These are phyloP conservation scores for Annulohypoxylon nitens DNA, from an alignment of 495 filamentous ascomycete species.

Conservation along the genomic window DNA sequence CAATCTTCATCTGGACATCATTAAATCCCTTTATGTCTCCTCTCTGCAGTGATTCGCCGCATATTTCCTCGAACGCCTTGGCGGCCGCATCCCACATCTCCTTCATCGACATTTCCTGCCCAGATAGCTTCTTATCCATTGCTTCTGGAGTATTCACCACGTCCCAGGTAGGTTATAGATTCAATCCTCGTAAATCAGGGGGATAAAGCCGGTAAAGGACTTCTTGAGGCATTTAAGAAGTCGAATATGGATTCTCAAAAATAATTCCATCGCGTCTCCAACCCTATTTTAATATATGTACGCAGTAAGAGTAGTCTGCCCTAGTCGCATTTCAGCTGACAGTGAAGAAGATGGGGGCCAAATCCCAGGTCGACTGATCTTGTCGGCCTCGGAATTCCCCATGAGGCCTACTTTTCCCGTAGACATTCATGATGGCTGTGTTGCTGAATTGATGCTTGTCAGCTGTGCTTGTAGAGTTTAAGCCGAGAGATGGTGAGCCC, in stretches of 20 bases:
- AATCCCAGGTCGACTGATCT: neutral
- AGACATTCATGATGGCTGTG: no score
- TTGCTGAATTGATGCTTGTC: no score
- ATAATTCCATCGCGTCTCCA: neutral
- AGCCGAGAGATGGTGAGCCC: no score
- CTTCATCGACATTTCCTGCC: neutral
- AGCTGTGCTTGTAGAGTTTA: no score
- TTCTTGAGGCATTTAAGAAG: neutral
- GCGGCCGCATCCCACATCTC: constrained; percentile 16
- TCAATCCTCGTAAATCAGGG: neutral
- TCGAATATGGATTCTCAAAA: neutral
- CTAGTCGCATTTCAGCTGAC: constrained; percentile 8
- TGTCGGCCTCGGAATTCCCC: no score
- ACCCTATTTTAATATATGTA: neutral
- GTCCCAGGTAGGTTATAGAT: neutral
- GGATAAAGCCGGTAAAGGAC: neutral
- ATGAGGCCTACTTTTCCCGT: no score
- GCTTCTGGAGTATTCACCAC: neutral
- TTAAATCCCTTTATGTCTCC: constrained; percentile 7
- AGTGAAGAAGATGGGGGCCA: neutral
- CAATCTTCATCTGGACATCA: constrained; percentile 9
- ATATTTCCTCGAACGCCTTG: constrained; percentile 12
- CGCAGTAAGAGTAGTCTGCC: no score
- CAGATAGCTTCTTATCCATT: neutral
- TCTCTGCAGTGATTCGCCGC: constrained; percentile 16